These are phyloP conservation scores for Neurospora pannonica DNA, from an alignment of 495 filamentous ascomycete species.

Conservation along the genomic window DNA sequence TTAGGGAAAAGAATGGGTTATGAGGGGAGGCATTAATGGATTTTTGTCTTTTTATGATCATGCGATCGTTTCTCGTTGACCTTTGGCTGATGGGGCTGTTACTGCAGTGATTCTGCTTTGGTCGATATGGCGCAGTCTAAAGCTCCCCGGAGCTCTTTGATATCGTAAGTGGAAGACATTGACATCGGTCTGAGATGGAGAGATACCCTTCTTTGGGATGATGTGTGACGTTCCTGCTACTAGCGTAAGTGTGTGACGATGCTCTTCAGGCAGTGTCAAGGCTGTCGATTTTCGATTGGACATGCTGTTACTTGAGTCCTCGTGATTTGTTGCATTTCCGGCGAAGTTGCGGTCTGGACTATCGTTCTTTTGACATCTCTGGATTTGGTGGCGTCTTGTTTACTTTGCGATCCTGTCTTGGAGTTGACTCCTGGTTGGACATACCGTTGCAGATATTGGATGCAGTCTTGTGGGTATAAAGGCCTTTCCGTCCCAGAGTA, in stretches of 20 bases:
- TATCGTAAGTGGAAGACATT: no score
- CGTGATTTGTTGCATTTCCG: background rate
- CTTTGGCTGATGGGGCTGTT: no score
- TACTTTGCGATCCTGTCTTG: background rate
- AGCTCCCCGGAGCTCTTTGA: no score
- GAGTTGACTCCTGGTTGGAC: background rate
- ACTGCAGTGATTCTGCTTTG: background rate
- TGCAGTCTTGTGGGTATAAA: background rate
- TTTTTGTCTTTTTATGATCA: background rate
- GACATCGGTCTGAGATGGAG: no score
- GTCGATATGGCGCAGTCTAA: background rate
- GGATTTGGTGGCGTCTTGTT: background rate
- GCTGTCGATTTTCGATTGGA: no score
- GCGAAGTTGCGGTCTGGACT: background rate
- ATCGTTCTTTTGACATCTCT: background rate
- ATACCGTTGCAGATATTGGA: background rate
- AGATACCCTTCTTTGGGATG: no score
- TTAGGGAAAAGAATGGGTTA: background rate
- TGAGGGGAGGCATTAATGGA: background rate
- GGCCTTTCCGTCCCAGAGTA: no score
- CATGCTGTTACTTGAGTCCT: no score
- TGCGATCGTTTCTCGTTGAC: background rate
- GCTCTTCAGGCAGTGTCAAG: no score
- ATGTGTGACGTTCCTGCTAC: no score
- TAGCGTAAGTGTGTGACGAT: no score